Evolutionary conservation across 306 rosid species (phyloP).

Genomic region (Begonia peltatifolia): DNA sequence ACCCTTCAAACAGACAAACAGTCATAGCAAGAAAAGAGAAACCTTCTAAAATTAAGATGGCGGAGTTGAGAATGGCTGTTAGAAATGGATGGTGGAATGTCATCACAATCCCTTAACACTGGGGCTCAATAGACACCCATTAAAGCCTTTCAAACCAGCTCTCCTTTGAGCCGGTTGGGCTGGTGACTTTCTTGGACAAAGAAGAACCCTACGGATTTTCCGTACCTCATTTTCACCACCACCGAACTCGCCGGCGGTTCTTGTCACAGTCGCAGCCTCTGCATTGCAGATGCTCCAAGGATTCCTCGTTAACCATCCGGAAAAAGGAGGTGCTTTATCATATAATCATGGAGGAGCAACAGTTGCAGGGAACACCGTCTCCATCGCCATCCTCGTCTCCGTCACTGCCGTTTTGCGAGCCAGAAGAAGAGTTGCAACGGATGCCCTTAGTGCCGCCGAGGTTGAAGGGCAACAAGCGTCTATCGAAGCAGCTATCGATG

Average conservation of each 20-base stretch:
- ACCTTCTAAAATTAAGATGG: conserved; percentile 14
- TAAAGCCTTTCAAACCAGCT: conserved; percentile 14
- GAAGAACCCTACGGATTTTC: no score
- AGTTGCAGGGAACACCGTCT: conserved; percentile 4
- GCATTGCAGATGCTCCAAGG: no score
- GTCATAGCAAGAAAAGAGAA: not conserved
- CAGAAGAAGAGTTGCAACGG: conserved; percentile 28
- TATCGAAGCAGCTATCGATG: conserved; percentile 44
- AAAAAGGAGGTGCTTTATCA: no score
- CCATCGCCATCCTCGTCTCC: conserved; percentile 7
- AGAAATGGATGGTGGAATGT: conserved; percentile 25
- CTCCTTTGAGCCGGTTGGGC: conserved; percentile 18
- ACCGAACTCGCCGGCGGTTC: no score
- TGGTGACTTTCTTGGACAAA: conserved; percentile 7
- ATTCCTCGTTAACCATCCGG: no score
- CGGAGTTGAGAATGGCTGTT: conserved; percentile 16
- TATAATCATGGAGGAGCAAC: conserved; percentile 6
- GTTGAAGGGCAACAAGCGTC: conserved; percentile 25
- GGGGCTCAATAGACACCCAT: conserved; percentile 8
- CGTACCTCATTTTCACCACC: no score
- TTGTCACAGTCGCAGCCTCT: no score
- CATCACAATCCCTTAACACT: not conserved
- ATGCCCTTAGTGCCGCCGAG: conserved; percentile 30
- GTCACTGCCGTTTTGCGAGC: conserved; percentile 5
- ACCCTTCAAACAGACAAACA: not conserved